These are phyloP conservation scores for Suillus hirtellus DNA, from an alignment of 768 basidiomycete genomes.

Conservation along the genomic window DNA sequence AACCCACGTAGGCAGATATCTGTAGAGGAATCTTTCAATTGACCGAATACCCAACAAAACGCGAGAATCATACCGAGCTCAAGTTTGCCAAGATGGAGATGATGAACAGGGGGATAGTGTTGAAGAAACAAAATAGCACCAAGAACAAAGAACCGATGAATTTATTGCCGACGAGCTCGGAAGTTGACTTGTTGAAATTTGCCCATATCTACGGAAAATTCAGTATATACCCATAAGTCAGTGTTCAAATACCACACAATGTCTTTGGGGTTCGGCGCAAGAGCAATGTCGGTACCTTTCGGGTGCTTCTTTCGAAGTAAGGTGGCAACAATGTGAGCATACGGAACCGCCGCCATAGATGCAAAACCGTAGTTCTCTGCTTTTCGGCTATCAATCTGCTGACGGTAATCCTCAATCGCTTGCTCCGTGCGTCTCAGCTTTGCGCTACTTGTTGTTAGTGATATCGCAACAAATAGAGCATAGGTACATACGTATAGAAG, in stretches of 20 bases:
- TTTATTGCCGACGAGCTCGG: conserved; percentile 64
- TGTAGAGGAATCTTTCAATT: conserved; percentile 16
- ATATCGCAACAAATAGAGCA: background rate
- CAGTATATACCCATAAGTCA: background rate
- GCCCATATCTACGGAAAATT: conserved; percentile 69
- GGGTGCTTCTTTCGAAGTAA: conserved; percentile 67
- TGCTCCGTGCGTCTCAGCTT: conserved; percentile 64
- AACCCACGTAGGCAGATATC: conserved; percentile 61
- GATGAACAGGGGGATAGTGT: conserved; percentile 88
- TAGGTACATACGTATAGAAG: conserved; percentile 74
- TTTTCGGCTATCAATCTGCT: conserved; percentile 69
- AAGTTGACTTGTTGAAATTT: conserved; percentile 78
- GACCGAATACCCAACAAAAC: conserved; percentile 2
- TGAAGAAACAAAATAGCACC: conserved; percentile 83
- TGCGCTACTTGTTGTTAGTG: conserved; percentile 31
- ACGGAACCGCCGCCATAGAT: conserved; percentile 85
- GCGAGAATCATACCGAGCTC: conserved; percentile 56
- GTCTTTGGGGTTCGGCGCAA: conserved; percentile 90
- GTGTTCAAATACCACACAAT: conserved; percentile 50
- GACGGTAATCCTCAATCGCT: conserved; percentile 72
- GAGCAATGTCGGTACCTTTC: conserved; percentile 65
- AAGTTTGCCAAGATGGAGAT: conserved; percentile 94
- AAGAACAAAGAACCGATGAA: conserved; percentile 80
- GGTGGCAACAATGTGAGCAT: conserved; percentile 83
- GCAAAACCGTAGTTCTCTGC: conserved; percentile 93